phyloP scores from a whole-genome alignment of 192 early-diverging fungal genomes.

The Linnemannia elongata region DNA sequence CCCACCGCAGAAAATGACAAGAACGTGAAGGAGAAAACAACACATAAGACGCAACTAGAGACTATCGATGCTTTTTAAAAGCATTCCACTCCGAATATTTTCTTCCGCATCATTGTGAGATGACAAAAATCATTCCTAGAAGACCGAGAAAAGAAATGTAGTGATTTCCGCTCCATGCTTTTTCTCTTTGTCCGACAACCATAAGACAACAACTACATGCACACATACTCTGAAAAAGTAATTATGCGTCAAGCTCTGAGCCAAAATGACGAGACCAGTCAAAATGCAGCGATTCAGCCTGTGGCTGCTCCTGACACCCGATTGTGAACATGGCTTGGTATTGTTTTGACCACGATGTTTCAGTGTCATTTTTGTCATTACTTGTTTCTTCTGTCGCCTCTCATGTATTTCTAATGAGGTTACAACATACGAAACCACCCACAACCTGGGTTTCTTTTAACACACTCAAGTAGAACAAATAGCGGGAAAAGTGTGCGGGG shows the following conservation, averaged over 20 bases:
- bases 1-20: not conserved
- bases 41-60: not conserved
- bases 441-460: not conserved
- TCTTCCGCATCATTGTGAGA: not conserved
- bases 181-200: not conserved
- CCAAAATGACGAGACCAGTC: not conserved
- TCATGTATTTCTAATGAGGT: not conserved
- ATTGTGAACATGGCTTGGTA: not conserved
- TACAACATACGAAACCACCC: not conserved
- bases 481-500: not conserved
- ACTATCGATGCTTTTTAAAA: not conserved
- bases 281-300: not conserved
- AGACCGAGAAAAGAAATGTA: not conserved
- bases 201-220: not conserved
- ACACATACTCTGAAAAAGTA: not conserved
- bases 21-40: not conserved
- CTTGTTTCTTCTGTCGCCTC: not conserved
- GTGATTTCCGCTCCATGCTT: not conserved
- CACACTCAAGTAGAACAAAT: not conserved
- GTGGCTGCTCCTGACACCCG: not conserved
- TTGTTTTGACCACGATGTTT: not conserved
- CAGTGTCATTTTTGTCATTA: not conserved
- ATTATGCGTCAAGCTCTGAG: not conserved
- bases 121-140: not conserved
- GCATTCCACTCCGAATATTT: not conserved